Evolutionary conservation across 2,329 filamentous ascomycete species (phyloP).

Genomic region (Pleurostoma richardsiae): DNA sequence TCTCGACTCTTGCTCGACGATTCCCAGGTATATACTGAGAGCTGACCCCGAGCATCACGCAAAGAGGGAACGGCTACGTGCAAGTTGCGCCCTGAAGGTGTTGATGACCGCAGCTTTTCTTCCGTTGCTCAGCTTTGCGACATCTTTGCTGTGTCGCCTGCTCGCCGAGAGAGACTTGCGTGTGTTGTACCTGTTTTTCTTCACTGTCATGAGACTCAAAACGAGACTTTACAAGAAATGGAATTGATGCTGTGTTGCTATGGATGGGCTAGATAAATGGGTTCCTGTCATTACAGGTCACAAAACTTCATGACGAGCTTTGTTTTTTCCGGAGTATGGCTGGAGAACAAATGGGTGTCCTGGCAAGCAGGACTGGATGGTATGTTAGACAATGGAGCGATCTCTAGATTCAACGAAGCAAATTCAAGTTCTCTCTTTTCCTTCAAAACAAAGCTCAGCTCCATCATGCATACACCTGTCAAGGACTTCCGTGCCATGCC

Average conservation of each 20-base stretch:
- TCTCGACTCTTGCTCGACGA: conserved; percentile 56
- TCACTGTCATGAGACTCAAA: too few species aligned
- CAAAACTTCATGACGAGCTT: neutral
- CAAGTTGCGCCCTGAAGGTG: too few species aligned
- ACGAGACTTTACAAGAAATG: neutral
- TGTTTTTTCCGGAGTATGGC: neutral
- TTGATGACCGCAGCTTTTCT: too few species aligned
- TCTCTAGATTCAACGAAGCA: neutral
- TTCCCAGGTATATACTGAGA: conserved; percentile 16
- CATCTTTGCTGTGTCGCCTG: too few species aligned
- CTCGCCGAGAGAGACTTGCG: too few species aligned
- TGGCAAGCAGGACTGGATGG: neutral
- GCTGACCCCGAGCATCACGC: neutral
- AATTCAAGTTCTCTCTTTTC: neutral
- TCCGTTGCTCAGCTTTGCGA: too few species aligned
- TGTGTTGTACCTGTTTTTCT: too few species aligned
- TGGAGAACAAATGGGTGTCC: neutral
- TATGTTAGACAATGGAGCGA: neutral
- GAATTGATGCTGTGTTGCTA: neutral
- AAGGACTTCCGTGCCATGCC: too few species aligned
- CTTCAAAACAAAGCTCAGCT: too few species aligned
- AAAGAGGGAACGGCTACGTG: too few species aligned
- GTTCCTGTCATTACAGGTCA: neutral
- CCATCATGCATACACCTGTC: too few species aligned
- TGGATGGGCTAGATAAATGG: neutral